Percentiles rank a stretch among this genome's conserved stretches.
phyloP scores from a whole-genome alignment of 1,139 yeast species.

The Pichia inconspicua region DNA sequence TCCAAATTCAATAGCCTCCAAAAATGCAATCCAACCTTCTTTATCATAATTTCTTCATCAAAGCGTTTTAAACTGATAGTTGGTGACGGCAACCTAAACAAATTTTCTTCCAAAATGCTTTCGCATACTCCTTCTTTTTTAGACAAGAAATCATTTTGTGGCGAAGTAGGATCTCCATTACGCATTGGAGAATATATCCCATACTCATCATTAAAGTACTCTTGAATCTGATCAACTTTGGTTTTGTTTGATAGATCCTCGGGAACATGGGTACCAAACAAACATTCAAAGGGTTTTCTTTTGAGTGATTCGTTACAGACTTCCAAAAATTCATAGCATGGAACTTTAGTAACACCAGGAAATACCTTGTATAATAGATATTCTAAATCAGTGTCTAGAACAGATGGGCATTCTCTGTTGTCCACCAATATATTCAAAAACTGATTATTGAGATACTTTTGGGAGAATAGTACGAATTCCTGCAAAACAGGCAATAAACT shows the following conservation, averaged over 20 bases:
- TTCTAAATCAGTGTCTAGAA: constrained; percentile 20
- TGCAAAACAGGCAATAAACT: constrained; percentile 25
- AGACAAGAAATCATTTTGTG: constrained; percentile 8
- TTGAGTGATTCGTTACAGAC: constrained; percentile 7
- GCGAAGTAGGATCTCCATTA: constrained; percentile 4
- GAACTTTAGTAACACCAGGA: constrained; percentile 23
- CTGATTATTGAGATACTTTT: constrained; percentile 9
- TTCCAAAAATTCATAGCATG: constrained; percentile 21
- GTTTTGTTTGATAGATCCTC: not conserved
- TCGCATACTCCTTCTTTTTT: constrained; percentile 1
- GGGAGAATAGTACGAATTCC: constrained; percentile 24
- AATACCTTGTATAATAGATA: constrained; percentile 18
- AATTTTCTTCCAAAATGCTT: constrained; percentile 13
- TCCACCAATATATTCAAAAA: constrained; percentile 9
- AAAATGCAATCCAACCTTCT: constrained; percentile 33
- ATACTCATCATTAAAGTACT: constrained; percentile 22
- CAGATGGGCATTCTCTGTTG: constrained; percentile 20
- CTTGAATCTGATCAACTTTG: constrained; percentile 10
- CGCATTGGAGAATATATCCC: constrained; percentile 25
- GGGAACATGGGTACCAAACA: constrained; percentile 14
- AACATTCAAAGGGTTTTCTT: constrained; percentile 20
- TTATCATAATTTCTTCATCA: constrained; percentile 28
- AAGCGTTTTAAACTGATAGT: constrained; percentile 27
- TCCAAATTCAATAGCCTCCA: constrained; percentile 53
- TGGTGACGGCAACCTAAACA: constrained; percentile 30